Evolutionary conservation across 306 rosid species (phyloP), one percentile per base, ranked within the genome.

Genomic region (Geum urbanum): DNA sequence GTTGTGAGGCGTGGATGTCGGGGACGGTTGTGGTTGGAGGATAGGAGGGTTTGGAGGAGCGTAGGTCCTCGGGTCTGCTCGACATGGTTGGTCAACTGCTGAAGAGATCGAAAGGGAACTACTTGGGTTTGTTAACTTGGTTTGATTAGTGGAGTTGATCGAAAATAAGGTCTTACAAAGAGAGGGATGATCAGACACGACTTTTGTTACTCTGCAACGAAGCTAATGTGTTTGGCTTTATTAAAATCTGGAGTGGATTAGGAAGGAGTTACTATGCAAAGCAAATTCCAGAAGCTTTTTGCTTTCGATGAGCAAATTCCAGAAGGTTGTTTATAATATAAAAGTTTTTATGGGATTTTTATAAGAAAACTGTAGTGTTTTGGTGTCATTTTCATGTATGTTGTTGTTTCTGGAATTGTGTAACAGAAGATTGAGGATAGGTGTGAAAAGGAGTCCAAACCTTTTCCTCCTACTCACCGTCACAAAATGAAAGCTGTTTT

Each of bases 11-110:
- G 19, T 73, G 45, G 6, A 59, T 61, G 7, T 61, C 48, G 18
- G 47, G 46, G 47, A 37, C 76, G 32, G 54, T 24, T 15, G 63
- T 47, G n/a, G 80, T 48, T 2, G 72, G 45, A 53, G 67, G 48
- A 48, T 69, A 22, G 6, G 77, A 39, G 13, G 56, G 52, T 55
- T n/a, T 19, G 69, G 63, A 47, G 41, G 67, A 55, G 16, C 20
- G 57, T 9, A 27, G 63, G 35, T 63, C 68, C 44, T 71, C 85
- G 0, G 65, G 58, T 12, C 62, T 57, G 76, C 71, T 72, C 52
- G 66, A 59, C 82, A 83, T 76, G 67, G 7, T 51, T 22, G 40
- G 40, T 5, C 10, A 43, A 9, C 45, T 7, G 16, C 32, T 27
- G 2, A 2, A 56, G 13, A 16, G 15, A 9, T 4, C 51, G 41